Percentiles rank a stretch among this genome's conserved stretches.
phyloP scores from a whole-genome alignment of 2,329 filamentous ascomycete genomes.

The Neospermospora avenae region DNA sequence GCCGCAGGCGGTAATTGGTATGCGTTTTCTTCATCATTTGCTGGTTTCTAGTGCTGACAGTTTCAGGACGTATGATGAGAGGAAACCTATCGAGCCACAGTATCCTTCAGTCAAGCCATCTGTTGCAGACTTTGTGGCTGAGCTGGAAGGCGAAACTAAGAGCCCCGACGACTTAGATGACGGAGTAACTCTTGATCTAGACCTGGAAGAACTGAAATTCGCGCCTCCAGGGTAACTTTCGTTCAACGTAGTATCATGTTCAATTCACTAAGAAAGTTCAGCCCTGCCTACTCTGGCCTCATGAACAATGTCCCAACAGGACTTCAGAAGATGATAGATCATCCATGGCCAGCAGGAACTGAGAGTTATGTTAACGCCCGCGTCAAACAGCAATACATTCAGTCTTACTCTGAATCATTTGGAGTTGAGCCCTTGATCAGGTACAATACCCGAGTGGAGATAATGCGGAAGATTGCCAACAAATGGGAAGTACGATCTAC shows the following conservation, averaged over 20 bases:
- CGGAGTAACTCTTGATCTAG: background rate
- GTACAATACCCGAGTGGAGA: conserved; percentile 29
- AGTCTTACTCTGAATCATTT: conserved; percentile 20
- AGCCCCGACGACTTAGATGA: background rate
- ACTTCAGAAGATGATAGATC: conserved; percentile 26
- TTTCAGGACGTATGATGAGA: conserved; percentile 28
- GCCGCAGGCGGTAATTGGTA: conserved; percentile 54
- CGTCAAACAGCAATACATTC: conserved; percentile 25
- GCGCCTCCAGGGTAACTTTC: conserved; percentile 28
- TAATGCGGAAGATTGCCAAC: conserved; percentile 19
- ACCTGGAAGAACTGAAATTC: conserved; percentile 21
- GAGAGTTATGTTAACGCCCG: conserved; percentile 27
- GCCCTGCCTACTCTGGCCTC: conserved; percentile 28
- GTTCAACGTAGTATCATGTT: background rate
- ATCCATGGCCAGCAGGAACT: conserved; percentile 28
- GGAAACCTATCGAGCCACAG: conserved; percentile 22
- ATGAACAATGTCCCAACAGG: conserved; percentile 30
- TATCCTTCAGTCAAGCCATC: conserved; percentile 28
- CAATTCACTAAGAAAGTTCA: background rate
- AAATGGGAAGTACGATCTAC: conserved; percentile 24
- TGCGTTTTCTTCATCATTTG: background rate
- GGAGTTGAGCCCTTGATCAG: conserved; percentile 19
- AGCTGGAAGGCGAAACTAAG: conserved; percentile 1
- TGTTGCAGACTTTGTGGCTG: conserved; percentile 18
- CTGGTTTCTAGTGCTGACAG: background rate